These are phyloP conservation scores for Dillenia turbinata DNA, from an alignment of 164 flowering plant genomes.

Conservation along the genomic window DNA sequence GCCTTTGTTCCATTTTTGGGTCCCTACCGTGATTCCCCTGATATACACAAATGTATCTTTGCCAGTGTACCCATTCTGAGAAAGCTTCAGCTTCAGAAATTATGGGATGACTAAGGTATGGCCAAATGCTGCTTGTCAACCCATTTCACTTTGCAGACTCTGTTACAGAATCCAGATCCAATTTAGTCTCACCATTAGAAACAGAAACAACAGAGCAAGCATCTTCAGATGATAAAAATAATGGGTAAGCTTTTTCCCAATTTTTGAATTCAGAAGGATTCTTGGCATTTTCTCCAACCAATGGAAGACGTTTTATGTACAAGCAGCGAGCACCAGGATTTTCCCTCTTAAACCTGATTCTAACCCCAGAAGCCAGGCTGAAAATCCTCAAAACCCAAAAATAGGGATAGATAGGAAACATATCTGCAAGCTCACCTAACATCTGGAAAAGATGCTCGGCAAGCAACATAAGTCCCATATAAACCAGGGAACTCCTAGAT, in stretches of 20 bases:
- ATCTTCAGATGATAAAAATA: conserved; percentile 60
- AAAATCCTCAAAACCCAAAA: conserved; percentile 68
- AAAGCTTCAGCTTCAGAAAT: conserved; percentile 31
- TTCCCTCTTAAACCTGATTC: conserved; percentile 89
- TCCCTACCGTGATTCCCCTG: conserved; percentile 77
- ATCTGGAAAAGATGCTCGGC: conserved; percentile 90
- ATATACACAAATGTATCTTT: conserved; percentile 54
- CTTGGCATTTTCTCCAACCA: conserved; percentile 81
- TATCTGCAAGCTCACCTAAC: conserved; percentile 75
- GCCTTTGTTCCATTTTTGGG: conserved; percentile 85
- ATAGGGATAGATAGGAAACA: conserved; percentile 71
- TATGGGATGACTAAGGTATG: conserved; percentile 20
- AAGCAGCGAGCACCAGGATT: conserved; percentile 80
- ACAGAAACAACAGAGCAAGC: conserved; percentile 16
- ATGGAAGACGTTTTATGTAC: conserved; percentile 80
- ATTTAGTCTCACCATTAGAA: conserved; percentile 30
- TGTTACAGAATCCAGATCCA: conserved; percentile 19
- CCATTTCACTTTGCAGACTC: conserved; percentile 23
- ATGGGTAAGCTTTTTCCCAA: conserved; percentile 89
- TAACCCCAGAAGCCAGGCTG: conserved; percentile 75
- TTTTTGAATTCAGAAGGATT: conserved; percentile 30
- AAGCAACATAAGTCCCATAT: conserved; percentile 69
- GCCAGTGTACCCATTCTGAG: conserved; percentile 31
- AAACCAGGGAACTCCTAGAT: conserved; percentile 66
- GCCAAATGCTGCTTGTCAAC: conserved; percentile 38